Evolutionary conservation across 768 basidiomycete genomes (phyloP).

Genomic region (Boletus patriciae): DNA sequence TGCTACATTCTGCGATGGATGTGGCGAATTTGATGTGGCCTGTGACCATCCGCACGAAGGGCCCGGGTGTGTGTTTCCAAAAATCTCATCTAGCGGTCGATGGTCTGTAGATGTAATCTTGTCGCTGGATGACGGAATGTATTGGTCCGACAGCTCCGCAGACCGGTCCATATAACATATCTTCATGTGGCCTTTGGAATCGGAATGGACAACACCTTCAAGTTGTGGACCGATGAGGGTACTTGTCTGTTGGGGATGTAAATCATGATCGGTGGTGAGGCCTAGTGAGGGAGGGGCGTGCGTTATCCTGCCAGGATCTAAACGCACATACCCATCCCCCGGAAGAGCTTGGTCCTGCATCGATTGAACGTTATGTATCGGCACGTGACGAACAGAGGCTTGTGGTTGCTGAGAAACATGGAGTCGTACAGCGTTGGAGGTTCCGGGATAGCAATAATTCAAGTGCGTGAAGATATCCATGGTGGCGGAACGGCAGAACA

Average conservation of each 20-base stretch:
- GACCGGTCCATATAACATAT: background rate
- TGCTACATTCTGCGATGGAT: constrained; percentile 1
- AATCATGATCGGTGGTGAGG: background rate
- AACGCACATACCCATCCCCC: background rate
- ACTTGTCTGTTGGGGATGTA: background rate
- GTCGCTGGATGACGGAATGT: constrained; percentile 30
- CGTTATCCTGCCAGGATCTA: background rate
- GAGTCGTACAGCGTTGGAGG: background rate
- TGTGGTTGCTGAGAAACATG: constrained; percentile 5
- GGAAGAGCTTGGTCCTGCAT: background rate
- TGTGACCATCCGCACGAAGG: background rate
- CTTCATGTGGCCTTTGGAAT: background rate
- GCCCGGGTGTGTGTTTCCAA: constrained; percentile 12
- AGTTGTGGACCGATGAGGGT: background rate
- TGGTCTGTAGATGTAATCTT: constrained; percentile 29
- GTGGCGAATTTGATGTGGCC: background rate
- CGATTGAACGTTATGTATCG: background rate
- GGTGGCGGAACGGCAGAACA: background rate
- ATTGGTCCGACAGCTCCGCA: constrained; percentile 19
- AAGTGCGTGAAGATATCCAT: constrained; percentile 20
- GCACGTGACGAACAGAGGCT: background rate
- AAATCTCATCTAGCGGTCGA: constrained; percentile 29
- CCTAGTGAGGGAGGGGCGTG: background rate
- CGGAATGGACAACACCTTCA: background rate
- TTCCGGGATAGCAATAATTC: constrained; percentile 18